Evolutionary conservation across 2,329 filamentous ascomycete species (phyloP).

Genomic region (Exserohilum turcica): DNA sequence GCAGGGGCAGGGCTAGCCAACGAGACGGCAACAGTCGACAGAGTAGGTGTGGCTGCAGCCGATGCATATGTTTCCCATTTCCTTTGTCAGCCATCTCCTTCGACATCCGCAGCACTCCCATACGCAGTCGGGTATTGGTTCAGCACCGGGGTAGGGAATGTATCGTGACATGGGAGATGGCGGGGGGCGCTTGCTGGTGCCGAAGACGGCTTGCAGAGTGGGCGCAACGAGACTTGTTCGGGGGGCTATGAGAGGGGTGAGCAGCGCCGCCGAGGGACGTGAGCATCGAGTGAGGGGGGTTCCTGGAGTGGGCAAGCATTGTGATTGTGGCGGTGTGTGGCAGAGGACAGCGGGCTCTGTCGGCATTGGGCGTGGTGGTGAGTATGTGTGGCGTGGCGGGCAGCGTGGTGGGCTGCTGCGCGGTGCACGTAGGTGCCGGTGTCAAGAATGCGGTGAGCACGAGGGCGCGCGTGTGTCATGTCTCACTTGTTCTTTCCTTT

Average conservation of each 20-base stretch:
- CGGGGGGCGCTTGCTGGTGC: not conserved
- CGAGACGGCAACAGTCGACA: constrained; percentile 16
- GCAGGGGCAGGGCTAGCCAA: not conserved
- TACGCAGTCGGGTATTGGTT: constrained; percentile 15
- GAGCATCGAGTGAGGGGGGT: too few species aligned
- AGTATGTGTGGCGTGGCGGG: not conserved
- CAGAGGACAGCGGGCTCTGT: not conserved
- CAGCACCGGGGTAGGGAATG: constrained; percentile 13
- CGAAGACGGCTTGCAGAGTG: not conserved
- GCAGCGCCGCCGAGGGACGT: too few species aligned
- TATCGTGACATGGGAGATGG: not conserved
- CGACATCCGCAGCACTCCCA: constrained; percentile 22
- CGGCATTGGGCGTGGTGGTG: not conserved
- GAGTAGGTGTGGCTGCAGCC: constrained; percentile 19
- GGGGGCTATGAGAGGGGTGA: too few species aligned
- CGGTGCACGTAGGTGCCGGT: constrained; percentile 1
- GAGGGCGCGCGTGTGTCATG: not conserved
- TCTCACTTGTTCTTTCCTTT: not conserved
- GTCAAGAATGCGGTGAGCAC: not conserved
- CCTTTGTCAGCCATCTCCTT: constrained; percentile 18
- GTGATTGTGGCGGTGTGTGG: too few species aligned
- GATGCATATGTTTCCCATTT: constrained; percentile 19
- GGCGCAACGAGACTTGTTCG: too few species aligned
- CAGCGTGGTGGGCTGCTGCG: not conserved
- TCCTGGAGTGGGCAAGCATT: too few species aligned